Evolutionary conservation across 805 yeast genomes (phyloP).

Genomic region (Candida sonorensis): DNA sequence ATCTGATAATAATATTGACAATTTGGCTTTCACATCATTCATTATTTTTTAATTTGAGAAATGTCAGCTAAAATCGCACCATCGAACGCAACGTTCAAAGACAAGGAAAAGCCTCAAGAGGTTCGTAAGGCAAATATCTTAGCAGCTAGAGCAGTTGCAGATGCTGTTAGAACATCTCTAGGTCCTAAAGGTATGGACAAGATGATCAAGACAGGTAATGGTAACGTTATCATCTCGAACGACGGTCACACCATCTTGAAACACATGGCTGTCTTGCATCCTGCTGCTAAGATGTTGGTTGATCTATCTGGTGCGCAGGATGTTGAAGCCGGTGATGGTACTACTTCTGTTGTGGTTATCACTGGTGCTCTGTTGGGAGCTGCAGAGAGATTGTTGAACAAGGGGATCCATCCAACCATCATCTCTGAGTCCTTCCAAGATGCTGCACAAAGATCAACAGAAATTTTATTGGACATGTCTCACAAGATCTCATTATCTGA

Average conservation of each 20-base stretch:
- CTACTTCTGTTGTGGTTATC: conserved; percentile 92
- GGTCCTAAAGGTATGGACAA: conserved; percentile 99
- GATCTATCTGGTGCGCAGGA: conserved; percentile 98
- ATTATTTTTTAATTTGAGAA: no score
- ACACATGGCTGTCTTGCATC: conserved; percentile 98
- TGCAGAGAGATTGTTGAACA: conserved; percentile 81
- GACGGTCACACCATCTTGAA: conserved; percentile 96
- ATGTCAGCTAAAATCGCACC: conserved; percentile 29
- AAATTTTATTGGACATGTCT: conserved; percentile 79
- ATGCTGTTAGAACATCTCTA: conserved; percentile 88
- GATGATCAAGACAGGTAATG: conserved; percentile 91
- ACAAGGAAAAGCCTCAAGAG: conserved; percentile 92
- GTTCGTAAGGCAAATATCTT: conserved; percentile 82
- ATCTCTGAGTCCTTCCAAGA: conserved; percentile 90
- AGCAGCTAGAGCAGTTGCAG: conserved; percentile 93
- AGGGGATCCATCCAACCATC: conserved; percentile 92
- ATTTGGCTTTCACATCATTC: no score
- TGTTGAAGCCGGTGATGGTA: conserved; percentile 99
- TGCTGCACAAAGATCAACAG: conserved; percentile 79
- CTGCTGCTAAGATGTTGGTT: conserved; percentile 96
- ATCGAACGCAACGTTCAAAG: conserved; percentile 83
- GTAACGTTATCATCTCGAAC: conserved; percentile 90
- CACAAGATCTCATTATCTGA: conserved; percentile 73
- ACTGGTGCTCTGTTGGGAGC: conserved; percentile 95
- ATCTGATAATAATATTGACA: no score